These are phyloP conservation scores for Gnetum montanum DNA, from an alignment of 75 land plant species.

Conservation along the genomic window DNA sequence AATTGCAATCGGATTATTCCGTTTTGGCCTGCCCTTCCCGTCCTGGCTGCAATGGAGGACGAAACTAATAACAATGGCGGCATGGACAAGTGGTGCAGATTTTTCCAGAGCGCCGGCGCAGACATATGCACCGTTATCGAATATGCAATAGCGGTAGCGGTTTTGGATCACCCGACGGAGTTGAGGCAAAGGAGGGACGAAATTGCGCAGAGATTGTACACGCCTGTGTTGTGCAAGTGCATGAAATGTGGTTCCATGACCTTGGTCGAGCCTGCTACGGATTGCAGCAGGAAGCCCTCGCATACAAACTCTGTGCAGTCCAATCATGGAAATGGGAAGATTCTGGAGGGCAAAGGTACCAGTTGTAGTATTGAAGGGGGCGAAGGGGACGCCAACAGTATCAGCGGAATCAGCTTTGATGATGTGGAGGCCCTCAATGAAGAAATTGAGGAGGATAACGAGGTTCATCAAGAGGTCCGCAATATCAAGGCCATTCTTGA, in stretches of 20 bases:
- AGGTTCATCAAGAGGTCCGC: constrained; percentile 27
- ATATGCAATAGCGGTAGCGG: constrained; percentile 51
- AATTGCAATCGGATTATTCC: no score
- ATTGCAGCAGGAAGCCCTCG: no score
- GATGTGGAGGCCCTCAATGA: constrained; percentile 52
- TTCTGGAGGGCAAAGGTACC: not conserved
- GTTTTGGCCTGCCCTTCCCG: no score
- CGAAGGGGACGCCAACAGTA: not conserved
- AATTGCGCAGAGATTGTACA: constrained; percentile 62
- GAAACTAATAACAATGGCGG: no score
- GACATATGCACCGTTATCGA: constrained; percentile 67
- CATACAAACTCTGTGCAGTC: not conserved
- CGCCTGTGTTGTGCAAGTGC: constrained; percentile 20
- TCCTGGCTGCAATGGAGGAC: no score
- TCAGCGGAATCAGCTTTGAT: constrained; percentile 27
- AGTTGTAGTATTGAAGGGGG: constrained; percentile 3
- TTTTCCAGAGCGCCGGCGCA: constrained; percentile 43
- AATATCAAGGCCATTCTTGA: constrained; percentile 43
- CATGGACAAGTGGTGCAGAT: constrained; percentile 54
- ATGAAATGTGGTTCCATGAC: constrained; percentile 26
- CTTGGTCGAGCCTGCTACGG: constrained; percentile 1
- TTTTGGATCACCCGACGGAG: constrained; percentile 52
- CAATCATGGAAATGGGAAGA: constrained; percentile 1
- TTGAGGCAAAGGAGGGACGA: constrained; percentile 45
- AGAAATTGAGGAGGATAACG: constrained; percentile 40